Conservation (phyloP, 805 yeast genomes). For the Metschnikowia shivogae region DNA sequence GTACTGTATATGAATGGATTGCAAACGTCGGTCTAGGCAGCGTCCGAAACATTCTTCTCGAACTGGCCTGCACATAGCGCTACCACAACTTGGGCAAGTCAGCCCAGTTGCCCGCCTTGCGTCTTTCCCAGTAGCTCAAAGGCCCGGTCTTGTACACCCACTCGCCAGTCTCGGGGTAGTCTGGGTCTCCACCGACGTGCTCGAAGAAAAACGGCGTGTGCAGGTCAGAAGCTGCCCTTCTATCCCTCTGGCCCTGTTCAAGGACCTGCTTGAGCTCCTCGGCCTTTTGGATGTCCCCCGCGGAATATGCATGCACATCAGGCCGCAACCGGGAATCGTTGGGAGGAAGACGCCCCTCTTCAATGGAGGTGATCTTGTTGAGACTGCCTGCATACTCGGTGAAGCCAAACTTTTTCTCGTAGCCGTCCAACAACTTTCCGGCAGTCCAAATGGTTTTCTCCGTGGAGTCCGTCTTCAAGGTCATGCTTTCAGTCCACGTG, state of each 20-base stretch:
- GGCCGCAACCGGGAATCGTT: constrained; percentile 91
- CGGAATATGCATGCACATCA: constrained; percentile 70
- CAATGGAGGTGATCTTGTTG: constrained; percentile 74
- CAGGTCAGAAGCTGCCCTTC: constrained; percentile 52
- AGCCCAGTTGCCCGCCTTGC: constrained; percentile 61
- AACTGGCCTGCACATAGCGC: background rate
- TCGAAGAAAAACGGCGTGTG: constrained; percentile 66
- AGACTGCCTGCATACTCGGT: constrained; percentile 76
- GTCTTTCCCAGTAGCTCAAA: constrained; percentile 73
- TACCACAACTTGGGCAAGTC: constrained; percentile 57
- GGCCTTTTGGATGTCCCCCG: constrained; percentile 66
- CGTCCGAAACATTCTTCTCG: background rate
- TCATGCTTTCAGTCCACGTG: constrained; percentile 76
- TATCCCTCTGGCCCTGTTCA: constrained; percentile 76
- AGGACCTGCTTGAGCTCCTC: constrained; percentile 62
- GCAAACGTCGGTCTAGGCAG: background rate
- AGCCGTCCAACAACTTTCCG: constrained; percentile 57
- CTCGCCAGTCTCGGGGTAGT: constrained; percentile 36
- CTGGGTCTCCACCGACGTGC: constrained; percentile 31
- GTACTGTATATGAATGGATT: background rate
- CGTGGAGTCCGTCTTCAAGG: constrained; percentile 39
- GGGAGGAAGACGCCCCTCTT: constrained; percentile 62
- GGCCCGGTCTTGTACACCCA: constrained; percentile 59
- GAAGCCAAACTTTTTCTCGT: constrained; percentile 74
- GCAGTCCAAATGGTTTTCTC: constrained; percentile 62